A percentile compares a stretch with the other conserved stretches of the same genome.
These are phyloP conservation scores for Neofusicoccum parvum DNA, from an alignment of 2,329 filamentous ascomycete genomes.

Conservation along the genomic window DNA sequence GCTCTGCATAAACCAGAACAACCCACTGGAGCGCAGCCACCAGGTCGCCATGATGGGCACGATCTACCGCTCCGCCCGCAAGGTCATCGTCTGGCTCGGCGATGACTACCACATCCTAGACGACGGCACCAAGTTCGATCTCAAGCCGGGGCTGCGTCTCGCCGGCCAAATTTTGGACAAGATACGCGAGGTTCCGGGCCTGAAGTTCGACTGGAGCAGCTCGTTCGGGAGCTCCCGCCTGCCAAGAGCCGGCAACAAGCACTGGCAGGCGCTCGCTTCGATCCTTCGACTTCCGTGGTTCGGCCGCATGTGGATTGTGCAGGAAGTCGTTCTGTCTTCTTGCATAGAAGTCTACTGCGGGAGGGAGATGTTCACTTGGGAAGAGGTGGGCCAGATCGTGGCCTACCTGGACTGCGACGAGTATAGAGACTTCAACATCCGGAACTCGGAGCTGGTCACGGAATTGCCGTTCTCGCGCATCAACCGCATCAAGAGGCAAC, in stretches of 20 bases:
- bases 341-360: conserved; percentile 15
- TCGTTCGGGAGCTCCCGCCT: background rate
- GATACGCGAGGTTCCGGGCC: background rate
- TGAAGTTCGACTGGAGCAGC: conserved; percentile 14
- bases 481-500: conserved; percentile 20
- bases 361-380: conserved; percentile 13
- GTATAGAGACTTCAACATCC: conserved; percentile 3
- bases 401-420: conserved; percentile 16
- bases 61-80: conserved; percentile 31
- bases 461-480: conserved; percentile 20
- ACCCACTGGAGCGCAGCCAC: conserved; percentile 27
- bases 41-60: conserved; percentile 33
- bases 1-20: conserved; percentile 34
- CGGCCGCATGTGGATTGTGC: conserved; percentile 34
- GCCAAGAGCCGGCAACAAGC: conserved; percentile 7
- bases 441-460: background rate
- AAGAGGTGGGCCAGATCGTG: conserved; percentile 17
- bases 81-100: conserved; percentile 35
- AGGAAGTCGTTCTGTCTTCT: conserved; percentile 31
- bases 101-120: conserved; percentile 31
- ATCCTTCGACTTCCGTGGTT: conserved; percentile 28
- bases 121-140: conserved; percentile 22
- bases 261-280: conserved; percentile 16
- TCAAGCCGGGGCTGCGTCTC: conserved; percentile 9
- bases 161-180: conserved; percentile 8